Evolutionary conservation across 441 rosid genomes (phyloP), one percentile per base, ranked within the genome.

Genomic region (Theobroma grandiflorum): DNA sequence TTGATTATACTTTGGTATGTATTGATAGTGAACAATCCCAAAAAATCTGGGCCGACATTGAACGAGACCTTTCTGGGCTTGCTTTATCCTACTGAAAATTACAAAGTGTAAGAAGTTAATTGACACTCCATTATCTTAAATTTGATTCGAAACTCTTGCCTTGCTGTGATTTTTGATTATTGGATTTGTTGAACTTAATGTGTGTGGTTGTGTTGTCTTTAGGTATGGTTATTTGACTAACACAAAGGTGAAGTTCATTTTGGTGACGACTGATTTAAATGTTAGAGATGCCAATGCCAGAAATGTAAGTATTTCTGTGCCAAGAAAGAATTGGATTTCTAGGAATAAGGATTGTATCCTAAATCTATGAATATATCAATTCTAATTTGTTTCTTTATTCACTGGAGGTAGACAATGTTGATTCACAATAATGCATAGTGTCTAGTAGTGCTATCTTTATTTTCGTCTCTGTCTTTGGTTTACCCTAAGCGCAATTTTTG

Each of bases 201-300:
- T 38, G 49, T 62, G 12, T 53, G 50, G 5, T 52, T 31, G 15
- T 57, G 75, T 52, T 81, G 77, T 79, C 16, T 84, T 78, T 83
- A 94, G 98, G 76, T 93, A 94, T 65, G 98, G 97, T 75, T 94
- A 93, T 87, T 89, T 94, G 94, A 96, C 98, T 40, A 96, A 94
- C 89, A 94, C 98, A 26, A 93, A 94, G 87, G 99, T 94, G 79
- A 96, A 96, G 77, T 93, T 96, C 82, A 92, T 94, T 77, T 62
- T 93, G 87, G 98, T 96, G 80, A 92, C 94, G 0, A 93, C 95
- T 2, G 98, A 96, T 90, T 79, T 92, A 79, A 98, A 93, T 85
- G 97, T 94, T 66, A 90, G 87, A 89, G 98, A 96, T 82, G 96
- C 92, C 0, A 95, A 96, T 84, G 97, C 93, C 59, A 90, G 92